Evolutionary conservation across 2,329 filamentous ascomycete genomes (phyloP), one percentile per base, ranked within the genome.

Genomic region (Orbilia javanica): DNA sequence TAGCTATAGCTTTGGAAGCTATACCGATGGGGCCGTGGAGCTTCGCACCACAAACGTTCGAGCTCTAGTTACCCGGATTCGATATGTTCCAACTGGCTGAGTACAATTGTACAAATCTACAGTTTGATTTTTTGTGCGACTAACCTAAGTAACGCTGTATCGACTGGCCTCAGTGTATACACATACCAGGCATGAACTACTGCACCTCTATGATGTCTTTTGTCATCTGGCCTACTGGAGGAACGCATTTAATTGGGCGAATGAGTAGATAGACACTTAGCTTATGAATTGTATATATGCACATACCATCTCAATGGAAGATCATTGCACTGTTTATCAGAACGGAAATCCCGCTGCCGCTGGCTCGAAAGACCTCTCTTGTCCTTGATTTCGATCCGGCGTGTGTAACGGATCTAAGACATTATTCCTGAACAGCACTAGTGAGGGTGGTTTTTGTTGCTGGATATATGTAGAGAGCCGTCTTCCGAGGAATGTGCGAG

Each of bases 321-420:
- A n/a, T n/a, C n/a, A n/a, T n/a, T n/a, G n/a, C n/a, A n/a, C n/a
- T n/a, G n/a, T n/a, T n/a, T 25, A 50, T 15, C 20, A 6, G 6
- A 36, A 22, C 27, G 20, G 29, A 48, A 20, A 36, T 39, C 13
- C 53, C 29, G n/a, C n/a, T 55, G n/a, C n/a, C n/a, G n/a, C n/a
- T n/a, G n/a, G n/a, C 5, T 13, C 22, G 20, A 27, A 13, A 27
- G 4, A n/a, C 7, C 15, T 39, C n/a, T 42, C 34, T 18, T 11
- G 18, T 27, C 8, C 55, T 42, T 60, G 55, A 60, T 60, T 42
- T 18, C 34, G 31, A 60, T 36, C 31, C 15, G n/a, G 46, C 27
- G 48, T 68, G 64, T 68, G 64, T 55, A 68, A 68, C 64, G 36
- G 34, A 55, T 68, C 64, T 57, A 44, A 55, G 48, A 68, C 48